Conservation (phyloP, 2,329 filamentous ascomycete genomes). For the Xylaria sp. region DNA sequence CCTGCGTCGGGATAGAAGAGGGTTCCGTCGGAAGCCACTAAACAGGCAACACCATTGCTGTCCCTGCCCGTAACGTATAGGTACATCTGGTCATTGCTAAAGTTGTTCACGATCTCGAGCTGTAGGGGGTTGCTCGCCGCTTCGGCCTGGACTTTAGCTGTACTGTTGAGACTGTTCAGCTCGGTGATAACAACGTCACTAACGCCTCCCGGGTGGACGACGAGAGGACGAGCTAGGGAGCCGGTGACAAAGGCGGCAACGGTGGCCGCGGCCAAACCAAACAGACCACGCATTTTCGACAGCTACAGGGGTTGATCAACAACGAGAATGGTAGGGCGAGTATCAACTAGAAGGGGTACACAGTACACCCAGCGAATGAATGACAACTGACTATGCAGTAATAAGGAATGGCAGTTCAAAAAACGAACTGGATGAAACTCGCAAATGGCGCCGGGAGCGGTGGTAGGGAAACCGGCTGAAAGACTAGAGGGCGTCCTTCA, state of each 20-base stretch:
- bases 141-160: constrained; percentile 33
- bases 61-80: constrained; percentile 58
- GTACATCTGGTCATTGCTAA: constrained; percentile 50
- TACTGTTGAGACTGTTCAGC: constrained; percentile 55
- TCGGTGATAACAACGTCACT: constrained; percentile 52
- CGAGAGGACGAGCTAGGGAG: constrained; percentile 47
- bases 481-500: constrained; percentile 6
- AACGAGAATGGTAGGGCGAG: constrained; percentile 23
- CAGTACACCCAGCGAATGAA: constrained; percentile 41
- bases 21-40: constrained; percentile 53
- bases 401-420: constrained; percentile 45
- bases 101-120: constrained; percentile 55
- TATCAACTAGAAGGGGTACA: constrained; percentile 38
- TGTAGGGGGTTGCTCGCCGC: constrained; percentile 39
- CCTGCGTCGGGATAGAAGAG: constrained; percentile 55
- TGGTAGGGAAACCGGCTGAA: constrained; percentile 31
- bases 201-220: constrained; percentile 46
- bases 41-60: constrained; percentile 50
- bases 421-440: constrained; percentile 41
- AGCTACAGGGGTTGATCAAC: constrained; percentile 24
- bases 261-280: constrained; percentile 45
- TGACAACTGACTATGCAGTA: constrained; percentile 43
- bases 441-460: constrained; percentile 25
- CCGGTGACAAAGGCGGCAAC: constrained; percentile 42
- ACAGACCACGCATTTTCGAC: constrained; percentile 44